phyloP scores from a whole-genome alignment of 129 eudicot genomes.

The Calendula officinalis region DNA sequence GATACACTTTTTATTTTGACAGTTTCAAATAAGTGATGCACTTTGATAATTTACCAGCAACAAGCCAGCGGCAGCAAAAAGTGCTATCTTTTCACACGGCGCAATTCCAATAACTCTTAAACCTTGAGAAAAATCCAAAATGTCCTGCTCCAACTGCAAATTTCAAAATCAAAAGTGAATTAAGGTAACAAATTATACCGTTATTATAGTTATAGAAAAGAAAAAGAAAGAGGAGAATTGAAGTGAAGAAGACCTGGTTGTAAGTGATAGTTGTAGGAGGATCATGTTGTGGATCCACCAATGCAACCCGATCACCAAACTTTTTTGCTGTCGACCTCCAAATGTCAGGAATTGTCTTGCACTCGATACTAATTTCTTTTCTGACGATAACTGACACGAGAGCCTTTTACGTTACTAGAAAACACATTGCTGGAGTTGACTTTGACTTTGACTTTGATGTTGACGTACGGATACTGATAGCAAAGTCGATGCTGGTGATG shows the following conservation, averaged over 20 bases:
- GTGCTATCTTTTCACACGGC: constrained; percentile 58
- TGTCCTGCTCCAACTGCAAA: constrained; percentile 84
- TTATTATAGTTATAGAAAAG: too few relatives aligned
- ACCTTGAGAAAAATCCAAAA: constrained; percentile 79
- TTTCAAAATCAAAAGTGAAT: constrained; percentile 9
- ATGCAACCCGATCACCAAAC: constrained; percentile 79
- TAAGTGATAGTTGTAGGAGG: constrained; percentile 89
- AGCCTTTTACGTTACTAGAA: not conserved
- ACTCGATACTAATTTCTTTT: constrained; percentile 30
- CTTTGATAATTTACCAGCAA: too few relatives aligned
- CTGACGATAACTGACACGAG: constrained; percentile 36
- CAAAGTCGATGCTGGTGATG: not conserved
- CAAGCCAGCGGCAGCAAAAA: too few relatives aligned
- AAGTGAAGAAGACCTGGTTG: constrained; percentile 67
- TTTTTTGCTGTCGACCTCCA: constrained; percentile 86
- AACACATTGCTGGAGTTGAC: constrained; percentile 22
- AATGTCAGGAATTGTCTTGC: constrained; percentile 73
- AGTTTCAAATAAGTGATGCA: too few relatives aligned
- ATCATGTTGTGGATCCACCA: constrained; percentile 85
- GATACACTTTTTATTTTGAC: too few relatives aligned
- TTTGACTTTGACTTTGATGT: not conserved
- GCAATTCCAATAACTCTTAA: constrained; percentile 76
- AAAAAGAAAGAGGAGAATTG: too few relatives aligned
- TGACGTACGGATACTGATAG: constrained; percentile 11
- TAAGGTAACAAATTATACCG: constrained; percentile 6